Conservation (phyloP, 441 rosid species). For the Brassica hybrid region DNA sequence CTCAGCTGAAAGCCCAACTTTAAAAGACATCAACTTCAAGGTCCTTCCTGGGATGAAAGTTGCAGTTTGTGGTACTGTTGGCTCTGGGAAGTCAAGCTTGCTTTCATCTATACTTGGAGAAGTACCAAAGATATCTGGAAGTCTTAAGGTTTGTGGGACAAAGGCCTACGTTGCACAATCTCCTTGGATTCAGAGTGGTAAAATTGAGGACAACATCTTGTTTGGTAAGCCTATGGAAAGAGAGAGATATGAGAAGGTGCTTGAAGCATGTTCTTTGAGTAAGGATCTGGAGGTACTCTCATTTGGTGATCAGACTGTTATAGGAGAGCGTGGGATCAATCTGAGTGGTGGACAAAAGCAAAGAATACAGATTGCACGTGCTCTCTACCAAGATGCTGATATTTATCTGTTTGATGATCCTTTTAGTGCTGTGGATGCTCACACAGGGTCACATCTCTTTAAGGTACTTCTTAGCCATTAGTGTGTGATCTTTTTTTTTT, state of each 20-base stretch:
- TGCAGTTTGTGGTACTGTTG: constrained; percentile 58
- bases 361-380: constrained; percentile 67
- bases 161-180: constrained; percentile 60
- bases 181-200: constrained; percentile 70
- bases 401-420: constrained; percentile 67
- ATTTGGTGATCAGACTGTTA: constrained; percentile 58
- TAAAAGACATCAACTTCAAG: constrained; percentile 48
- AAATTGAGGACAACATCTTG: constrained; percentile 62
- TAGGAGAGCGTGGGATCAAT: constrained; percentile 67
- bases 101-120: constrained; percentile 58
- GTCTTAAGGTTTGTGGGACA: constrained; percentile 47
- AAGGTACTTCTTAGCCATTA: constrained; percentile 43
- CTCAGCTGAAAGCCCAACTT: constrained; percentile 39
- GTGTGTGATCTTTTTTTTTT: neutral
- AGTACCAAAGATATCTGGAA: constrained; percentile 47
- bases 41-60: constrained; percentile 50
- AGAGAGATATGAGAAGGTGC: constrained; percentile 45
- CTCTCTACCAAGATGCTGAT: constrained; percentile 61
- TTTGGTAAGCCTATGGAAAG: constrained; percentile 60
- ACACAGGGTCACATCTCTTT: constrained; percentile 60
- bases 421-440: constrained; percentile 76
- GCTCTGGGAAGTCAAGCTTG: constrained; percentile 60
- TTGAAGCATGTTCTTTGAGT: constrained; percentile 53
- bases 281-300: constrained; percentile 60
- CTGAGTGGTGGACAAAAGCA: constrained; percentile 64